Evolutionary conservation across 768 basidiomycete genomes (phyloP).

Genomic region (Lentinula raphanica): DNA sequence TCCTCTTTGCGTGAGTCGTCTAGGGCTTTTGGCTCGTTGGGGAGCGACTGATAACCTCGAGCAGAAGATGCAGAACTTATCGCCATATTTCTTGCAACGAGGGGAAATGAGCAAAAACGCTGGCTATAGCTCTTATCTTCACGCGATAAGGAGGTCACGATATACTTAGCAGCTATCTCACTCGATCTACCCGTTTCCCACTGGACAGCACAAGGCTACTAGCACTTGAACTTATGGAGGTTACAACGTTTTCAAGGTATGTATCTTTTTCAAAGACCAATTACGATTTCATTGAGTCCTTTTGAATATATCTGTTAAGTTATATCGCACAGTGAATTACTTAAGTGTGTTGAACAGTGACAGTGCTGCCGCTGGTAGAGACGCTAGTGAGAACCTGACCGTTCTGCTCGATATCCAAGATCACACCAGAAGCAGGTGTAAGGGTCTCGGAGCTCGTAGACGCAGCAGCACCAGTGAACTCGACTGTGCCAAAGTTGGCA

Average conservation of each 20-base stretch:
- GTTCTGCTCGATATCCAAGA: constrained; percentile 32
- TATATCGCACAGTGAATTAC: not conserved
- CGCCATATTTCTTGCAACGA: no score
- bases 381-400: constrained; percentile 23
- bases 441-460: constrained; percentile 19
- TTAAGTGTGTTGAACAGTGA: not conserved
- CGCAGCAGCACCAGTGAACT: constrained; percentile 28
- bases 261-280: no score
- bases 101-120: no score
- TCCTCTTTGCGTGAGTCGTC: not conserved
- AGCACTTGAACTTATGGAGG: no score
- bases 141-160: no score
- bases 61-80: not conserved
- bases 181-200: no score
- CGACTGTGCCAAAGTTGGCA: constrained; percentile 33
- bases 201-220: no score
- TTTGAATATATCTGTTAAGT: no score
- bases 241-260: no score
- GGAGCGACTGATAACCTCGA: not conserved
- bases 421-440: constrained; percentile 23
- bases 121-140: no score
- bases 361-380: constrained; percentile 15
- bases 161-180: no score
- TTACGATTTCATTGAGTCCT: no score
- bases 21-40: not conserved